These are phyloP conservation scores for Suhomyces taliae DNA, from an alignment of 1,139 yeast species.

Conservation along the genomic window DNA sequence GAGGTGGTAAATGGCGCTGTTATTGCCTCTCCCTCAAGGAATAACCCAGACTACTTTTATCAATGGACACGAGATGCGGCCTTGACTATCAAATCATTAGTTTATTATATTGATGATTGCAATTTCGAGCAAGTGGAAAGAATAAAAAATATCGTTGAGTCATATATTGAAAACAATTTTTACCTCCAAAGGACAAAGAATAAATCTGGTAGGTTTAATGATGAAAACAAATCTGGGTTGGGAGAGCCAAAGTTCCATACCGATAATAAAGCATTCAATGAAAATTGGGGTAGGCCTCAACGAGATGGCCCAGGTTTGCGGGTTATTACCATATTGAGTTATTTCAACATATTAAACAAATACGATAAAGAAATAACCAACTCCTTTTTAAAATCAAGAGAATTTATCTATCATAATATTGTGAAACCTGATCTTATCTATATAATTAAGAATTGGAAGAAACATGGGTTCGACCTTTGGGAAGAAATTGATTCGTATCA, in stretches of 20 bases:
- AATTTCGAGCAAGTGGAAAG: conserved; percentile 21
- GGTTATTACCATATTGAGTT: conserved; percentile 61
- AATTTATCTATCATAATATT: conserved; percentile 49
- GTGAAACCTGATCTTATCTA: conserved; percentile 73
- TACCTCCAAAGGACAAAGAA: conserved; percentile 65
- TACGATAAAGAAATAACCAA: conserved; percentile 27
- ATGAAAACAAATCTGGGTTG: conserved; percentile 48
- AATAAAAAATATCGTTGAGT: conserved; percentile 44
- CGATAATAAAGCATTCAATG: conserved; percentile 60
- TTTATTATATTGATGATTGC: conserved; percentile 50
- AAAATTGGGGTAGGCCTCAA: conserved; percentile 93
- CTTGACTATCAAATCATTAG: conserved; percentile 67
- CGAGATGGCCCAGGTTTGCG: conserved; percentile 93
- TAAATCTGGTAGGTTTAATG: conserved; percentile 63
- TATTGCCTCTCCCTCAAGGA: conserved; percentile 78
- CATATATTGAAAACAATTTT: conserved; percentile 60
- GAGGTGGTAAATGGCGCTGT: conserved; percentile 68
- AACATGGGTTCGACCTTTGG: conserved; percentile 83
- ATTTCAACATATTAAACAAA: conserved; percentile 44
- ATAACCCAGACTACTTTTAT: conserved; percentile 73
- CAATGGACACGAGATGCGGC: conserved; percentile 95
- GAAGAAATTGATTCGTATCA: conserved; percentile 79
- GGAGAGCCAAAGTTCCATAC: conserved; percentile 89
- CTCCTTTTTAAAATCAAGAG: conserved; percentile 21
- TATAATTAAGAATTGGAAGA: conserved; percentile 61